phyloP scores from a whole-genome alignment of 2,329 filamentous ascomycete genomes.

The Exophiala bonariae region DNA sequence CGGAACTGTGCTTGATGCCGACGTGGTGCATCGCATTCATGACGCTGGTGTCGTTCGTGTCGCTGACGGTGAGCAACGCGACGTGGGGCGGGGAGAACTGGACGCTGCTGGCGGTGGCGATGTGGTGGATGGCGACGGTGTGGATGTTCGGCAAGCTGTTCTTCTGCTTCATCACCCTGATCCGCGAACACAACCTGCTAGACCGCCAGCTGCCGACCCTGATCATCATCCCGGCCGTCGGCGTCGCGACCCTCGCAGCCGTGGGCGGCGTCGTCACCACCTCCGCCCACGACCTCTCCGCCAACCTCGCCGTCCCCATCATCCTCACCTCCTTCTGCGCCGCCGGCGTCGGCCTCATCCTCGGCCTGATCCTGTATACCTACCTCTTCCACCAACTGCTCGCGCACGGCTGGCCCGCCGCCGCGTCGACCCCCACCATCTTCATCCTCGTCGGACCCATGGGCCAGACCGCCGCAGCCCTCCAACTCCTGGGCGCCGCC shows the following conservation, averaged over 20 bases:
- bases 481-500: constrained; percentile 39
- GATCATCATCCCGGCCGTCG: constrained; percentile 30
- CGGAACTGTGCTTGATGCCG: constrained; percentile 40
- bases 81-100: constrained; percentile 31
- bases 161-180: constrained; percentile 32
- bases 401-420: constrained; percentile 23
- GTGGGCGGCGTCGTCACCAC: constrained; percentile 17
- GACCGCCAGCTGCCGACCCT: constrained; percentile 38
- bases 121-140: constrained; percentile 43
- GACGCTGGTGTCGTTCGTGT: constrained; percentile 31
- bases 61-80: constrained; percentile 58
- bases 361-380: constrained; percentile 37
- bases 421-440: constrained; percentile 32
- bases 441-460: constrained; percentile 45
- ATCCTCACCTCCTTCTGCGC: constrained; percentile 43
- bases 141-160: constrained; percentile 31
- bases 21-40: constrained; percentile 39
- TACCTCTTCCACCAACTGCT: constrained; percentile 24
- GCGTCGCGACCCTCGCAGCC: constrained; percentile 22
- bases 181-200: constrained; percentile 37
- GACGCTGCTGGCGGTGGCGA: constrained; percentile 35
- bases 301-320: constrained; percentile 38
- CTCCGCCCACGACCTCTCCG: constrained; percentile 14
- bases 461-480: constrained; percentile 33
- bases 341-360: constrained; percentile 36